Evolutionary conservation across 768 basidiomycete species (phyloP).

Genomic region (Pleurotus tuoliensis): DNA sequence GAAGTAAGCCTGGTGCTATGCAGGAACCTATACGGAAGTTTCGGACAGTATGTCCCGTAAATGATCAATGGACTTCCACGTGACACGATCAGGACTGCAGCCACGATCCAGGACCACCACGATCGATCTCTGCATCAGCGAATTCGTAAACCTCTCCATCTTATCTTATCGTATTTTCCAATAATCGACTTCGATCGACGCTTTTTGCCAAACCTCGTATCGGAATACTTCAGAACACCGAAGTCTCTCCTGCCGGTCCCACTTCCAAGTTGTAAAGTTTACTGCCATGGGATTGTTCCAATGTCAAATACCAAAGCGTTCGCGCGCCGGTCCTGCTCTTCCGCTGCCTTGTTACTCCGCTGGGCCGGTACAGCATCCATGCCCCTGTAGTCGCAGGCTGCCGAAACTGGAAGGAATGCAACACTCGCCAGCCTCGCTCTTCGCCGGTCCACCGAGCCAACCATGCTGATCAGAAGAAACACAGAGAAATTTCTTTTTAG

Average conservation of each 20-base stretch:
- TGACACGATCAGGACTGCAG: not conserved
- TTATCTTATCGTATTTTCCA: conserved; percentile 4
- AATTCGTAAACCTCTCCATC: not conserved
- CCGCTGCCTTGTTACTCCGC: not conserved
- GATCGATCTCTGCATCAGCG: not conserved
- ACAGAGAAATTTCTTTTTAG: not conserved
- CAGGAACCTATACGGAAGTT: conserved; percentile 4
- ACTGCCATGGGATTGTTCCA: not conserved
- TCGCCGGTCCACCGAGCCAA: not conserved
- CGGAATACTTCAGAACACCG: conserved; percentile 1
- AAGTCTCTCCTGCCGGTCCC: not conserved
- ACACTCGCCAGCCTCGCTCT: not conserved
- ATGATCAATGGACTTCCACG: not conserved
- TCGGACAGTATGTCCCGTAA: not conserved
- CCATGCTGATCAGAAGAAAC: conserved; percentile 5
- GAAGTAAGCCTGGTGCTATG: not conserved
- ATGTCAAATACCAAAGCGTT: not conserved
- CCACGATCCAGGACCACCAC: no score
- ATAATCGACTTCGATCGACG: conserved; percentile 3
- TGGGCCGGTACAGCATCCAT: not conserved
- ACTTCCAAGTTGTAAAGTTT: not conserved
- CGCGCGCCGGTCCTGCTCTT: not conserved
- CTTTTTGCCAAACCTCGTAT: not conserved
- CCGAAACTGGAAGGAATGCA: not conserved
- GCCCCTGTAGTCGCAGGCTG: conserved; percentile 3